phyloP scores from a whole-genome alignment of 768 basidiomycete species.

The Floccularia luteovirens region DNA sequence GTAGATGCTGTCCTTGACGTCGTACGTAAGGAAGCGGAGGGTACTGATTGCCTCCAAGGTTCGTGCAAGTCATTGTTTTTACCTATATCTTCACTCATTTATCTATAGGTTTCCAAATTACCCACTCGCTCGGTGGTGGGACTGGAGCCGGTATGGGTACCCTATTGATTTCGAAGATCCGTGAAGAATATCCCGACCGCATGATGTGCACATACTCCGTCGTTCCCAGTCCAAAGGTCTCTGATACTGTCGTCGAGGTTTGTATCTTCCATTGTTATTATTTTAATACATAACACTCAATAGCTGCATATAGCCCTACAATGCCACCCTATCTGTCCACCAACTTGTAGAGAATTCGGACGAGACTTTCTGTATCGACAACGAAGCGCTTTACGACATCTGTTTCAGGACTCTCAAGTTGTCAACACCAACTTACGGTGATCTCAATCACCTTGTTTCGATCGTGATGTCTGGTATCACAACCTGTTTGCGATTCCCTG shows the following conservation, averaged over 20 bases:
- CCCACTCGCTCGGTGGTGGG: conserved; percentile 97
- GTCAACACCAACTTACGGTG: conserved; percentile 90
- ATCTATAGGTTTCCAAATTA: conserved; percentile 90
- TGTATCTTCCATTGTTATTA: conserved; percentile 5
- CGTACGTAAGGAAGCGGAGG: conserved; percentile 98
- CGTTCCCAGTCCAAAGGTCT: conserved; percentile 94
- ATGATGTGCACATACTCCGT: conserved; percentile 99
- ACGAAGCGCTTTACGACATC: conserved; percentile 98
- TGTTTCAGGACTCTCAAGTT: conserved; percentile 98
- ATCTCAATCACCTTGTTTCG: conserved; percentile 96
- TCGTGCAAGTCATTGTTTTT: conserved; percentile 12
- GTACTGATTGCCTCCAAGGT: conserved; percentile 95
- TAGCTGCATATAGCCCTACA: conserved; percentile 70
- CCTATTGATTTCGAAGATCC: conserved; percentile 96
- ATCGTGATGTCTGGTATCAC: conserved; percentile 99
- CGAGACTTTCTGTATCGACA: conserved; percentile 99
- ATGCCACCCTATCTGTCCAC: conserved; percentile 96
- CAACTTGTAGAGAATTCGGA: conserved; percentile 99
- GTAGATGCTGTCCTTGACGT: conserved; percentile 98
- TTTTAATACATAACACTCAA: not conserved
- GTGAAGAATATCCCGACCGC: conserved; percentile 97
- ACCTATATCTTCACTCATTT: conserved; percentile 5
- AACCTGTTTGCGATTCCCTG: conserved; percentile 98
- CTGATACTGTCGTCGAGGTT: conserved; percentile 97
- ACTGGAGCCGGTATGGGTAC: conserved; percentile 99